Evolutionary conservation across 2,329 filamentous ascomycete genomes (phyloP).

Genomic region (Penicillium sp.): DNA sequence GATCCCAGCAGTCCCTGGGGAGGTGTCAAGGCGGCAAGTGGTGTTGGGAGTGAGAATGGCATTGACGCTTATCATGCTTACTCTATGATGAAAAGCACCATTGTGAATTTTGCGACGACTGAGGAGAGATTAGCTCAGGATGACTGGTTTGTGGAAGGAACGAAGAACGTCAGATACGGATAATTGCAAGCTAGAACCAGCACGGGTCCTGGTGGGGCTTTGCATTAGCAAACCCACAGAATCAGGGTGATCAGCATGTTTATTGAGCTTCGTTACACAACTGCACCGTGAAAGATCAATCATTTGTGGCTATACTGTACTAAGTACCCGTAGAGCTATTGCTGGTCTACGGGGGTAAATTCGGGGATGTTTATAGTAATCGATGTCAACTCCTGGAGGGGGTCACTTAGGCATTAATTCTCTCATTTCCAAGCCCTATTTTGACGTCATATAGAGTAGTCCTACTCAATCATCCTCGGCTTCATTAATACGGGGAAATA

Average conservation of each 20-base stretch:
- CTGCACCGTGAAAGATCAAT: no score
- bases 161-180: conserved; percentile 60
- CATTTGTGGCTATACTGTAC: no score
- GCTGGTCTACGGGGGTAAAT: no score
- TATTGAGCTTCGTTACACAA: no score
- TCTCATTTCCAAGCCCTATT: no score
- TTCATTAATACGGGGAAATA: neutral
- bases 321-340: no score
- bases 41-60: conserved; percentile 72
- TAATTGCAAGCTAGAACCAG: conserved; percentile 26
- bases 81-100: conserved; percentile 46
- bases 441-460: no score
- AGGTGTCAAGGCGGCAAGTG: conserved; percentile 59
- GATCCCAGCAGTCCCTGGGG: conserved; percentile 72
- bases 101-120: conserved; percentile 58
- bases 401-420: no score
- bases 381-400: neutral
- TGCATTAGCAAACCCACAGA: neutral
- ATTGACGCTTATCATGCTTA: conserved; percentile 61
- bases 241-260: no score
- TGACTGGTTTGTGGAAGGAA: conserved; percentile 64
- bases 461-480: no score
- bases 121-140: conserved; percentile 32
- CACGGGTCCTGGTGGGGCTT: neutral
- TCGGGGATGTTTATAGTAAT: no score